Conservation (phyloP, 1,284 basidiomycete genomes). For the Ganoderma meredithae region DNA sequence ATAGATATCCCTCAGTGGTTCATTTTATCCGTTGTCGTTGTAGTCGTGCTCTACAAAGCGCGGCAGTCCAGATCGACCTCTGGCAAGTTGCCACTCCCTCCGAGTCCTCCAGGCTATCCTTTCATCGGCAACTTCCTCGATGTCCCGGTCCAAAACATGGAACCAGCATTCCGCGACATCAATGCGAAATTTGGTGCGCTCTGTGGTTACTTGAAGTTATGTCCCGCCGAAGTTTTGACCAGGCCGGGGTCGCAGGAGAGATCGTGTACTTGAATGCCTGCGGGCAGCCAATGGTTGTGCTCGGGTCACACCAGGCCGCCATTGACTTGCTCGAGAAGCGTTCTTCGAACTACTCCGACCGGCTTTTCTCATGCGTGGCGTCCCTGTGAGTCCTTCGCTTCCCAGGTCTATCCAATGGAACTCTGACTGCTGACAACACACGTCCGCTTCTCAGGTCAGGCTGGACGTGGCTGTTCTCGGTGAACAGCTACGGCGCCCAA, state of each 20-base stretch:
- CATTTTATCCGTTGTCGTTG: neutral
- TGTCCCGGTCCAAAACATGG: conserved; percentile 12
- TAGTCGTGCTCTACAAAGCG: neutral
- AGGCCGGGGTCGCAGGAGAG: conserved; percentile 15
- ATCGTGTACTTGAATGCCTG: conserved; percentile 24
- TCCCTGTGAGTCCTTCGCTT: conserved; percentile 14
- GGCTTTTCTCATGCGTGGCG: conserved; percentile 16
- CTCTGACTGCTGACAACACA: neutral
- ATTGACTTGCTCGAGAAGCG: conserved; percentile 52
- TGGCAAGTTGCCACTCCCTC: conserved; percentile 10
- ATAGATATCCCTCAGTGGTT: conserved; percentile 1
- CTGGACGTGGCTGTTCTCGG: conserved; percentile 9
- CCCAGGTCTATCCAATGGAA: neutral
- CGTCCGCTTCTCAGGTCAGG: neutral
- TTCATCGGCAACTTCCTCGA: conserved; percentile 20
- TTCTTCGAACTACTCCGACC: conserved; percentile 38
- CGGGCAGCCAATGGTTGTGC: conserved; percentile 25
- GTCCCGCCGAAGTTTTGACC: neutral
- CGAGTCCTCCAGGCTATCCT: conserved; percentile 15
- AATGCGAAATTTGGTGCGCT: neutral
- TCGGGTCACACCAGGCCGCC: conserved; percentile 34
- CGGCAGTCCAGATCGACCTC: neutral
- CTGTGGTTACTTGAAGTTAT: neutral
- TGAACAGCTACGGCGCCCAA: neutral
- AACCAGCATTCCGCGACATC: conserved; percentile 3